Evolutionary conservation across 805 yeast species (phyloP).

Genomic region (Yamadazyma kitorensis): DNA sequence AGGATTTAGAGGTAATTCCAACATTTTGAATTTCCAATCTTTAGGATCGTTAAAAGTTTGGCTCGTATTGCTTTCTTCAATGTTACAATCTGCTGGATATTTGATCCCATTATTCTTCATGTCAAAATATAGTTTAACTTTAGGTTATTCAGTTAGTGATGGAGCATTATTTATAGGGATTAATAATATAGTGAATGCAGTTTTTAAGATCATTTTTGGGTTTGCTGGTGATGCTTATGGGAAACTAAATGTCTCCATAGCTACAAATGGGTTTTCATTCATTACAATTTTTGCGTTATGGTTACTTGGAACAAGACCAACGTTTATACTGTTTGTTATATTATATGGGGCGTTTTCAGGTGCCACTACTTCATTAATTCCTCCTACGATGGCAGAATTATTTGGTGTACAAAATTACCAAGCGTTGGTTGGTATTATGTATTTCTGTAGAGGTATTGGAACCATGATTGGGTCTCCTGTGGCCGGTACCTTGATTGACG

Average conservation of each 20-base stretch:
- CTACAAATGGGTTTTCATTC: conserved; percentile 16
- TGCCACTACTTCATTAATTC: conserved; percentile 30
- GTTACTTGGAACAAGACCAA: conserved; percentile 17
- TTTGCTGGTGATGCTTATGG: conserved; percentile 17
- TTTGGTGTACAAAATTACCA: conserved; percentile 32
- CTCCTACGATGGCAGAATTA: conserved; percentile 29
- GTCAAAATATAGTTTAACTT: conserved; percentile 30
- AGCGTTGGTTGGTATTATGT: conserved; percentile 31
- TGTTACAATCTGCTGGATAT: conserved; percentile 34
- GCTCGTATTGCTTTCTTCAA: conserved; percentile 19
- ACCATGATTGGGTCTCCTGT: conserved; percentile 32
- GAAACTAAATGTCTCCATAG: conserved; percentile 17
- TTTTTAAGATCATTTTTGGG: conserved; percentile 18
- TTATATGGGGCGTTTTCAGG: conserved; percentile 35
- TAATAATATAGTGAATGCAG: conserved; percentile 31
- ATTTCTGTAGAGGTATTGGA: conserved; percentile 31
- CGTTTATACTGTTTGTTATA: conserved; percentile 29
- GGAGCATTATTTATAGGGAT: conserved; percentile 35
- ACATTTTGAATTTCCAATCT: conserved; percentile 12
- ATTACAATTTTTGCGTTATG: conserved; percentile 17
- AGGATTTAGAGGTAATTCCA: conserved; percentile 8
- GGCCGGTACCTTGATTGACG: conserved; percentile 27
- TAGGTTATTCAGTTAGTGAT: conserved; percentile 24
- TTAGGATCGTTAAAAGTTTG: conserved; percentile 18
- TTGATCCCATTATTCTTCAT: conserved; percentile 30